A percentile compares a stretch with the other conserved stretches of the same genome.
Conservation (phyloP, 2,329 filamentous ascomycete species). For the Penicillium oxalicum region DNA sequence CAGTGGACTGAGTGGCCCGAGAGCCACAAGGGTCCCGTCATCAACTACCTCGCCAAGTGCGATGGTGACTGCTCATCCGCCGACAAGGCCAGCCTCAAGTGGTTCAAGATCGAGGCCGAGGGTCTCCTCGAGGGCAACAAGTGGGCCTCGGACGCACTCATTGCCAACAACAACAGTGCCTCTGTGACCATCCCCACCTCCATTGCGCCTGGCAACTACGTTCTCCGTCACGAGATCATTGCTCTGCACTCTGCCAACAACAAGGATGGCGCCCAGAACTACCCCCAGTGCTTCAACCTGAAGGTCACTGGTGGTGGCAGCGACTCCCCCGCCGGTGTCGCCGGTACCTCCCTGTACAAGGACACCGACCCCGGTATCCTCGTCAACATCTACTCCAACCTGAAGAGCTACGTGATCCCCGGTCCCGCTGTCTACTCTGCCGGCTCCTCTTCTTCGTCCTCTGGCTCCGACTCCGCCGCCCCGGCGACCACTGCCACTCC, state of each 20-base stretch:
- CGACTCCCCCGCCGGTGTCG: constrained; percentile 42
- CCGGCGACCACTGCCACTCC: constrained; percentile 9
- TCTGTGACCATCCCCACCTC: constrained; percentile 44
- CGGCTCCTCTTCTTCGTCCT: constrained; percentile 17
- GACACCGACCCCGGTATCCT: constrained; percentile 52
- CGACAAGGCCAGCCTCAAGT: constrained; percentile 50
- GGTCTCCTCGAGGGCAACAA: constrained; percentile 46
- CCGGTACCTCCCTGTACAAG: constrained; percentile 53
- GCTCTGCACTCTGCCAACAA: constrained; percentile 46
- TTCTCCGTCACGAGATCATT: constrained; percentile 53
- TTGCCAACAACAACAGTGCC: constrained; percentile 48
- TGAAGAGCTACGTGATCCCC: constrained; percentile 47
- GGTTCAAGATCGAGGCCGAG: constrained; percentile 58
- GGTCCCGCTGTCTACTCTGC: constrained; percentile 40
- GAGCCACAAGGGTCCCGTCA: constrained; percentile 58
- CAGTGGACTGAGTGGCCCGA: constrained; percentile 63
- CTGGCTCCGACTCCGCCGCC: constrained; percentile 12
- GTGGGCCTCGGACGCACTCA: constrained; percentile 54
- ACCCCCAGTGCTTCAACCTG: constrained; percentile 56
- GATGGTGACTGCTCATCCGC: constrained; percentile 51
- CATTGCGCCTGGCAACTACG: constrained; percentile 48
- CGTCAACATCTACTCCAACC: constrained; percentile 53
- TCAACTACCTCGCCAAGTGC: constrained; percentile 59
- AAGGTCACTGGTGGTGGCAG: constrained; percentile 53
- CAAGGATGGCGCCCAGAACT: constrained; percentile 48